A percentile compares a stretch with the other conserved stretches of the same genome.
Conservation (phyloP, 2,329 filamentous ascomycete genomes). For the Ambrosiella cleistominuta region DNA sequence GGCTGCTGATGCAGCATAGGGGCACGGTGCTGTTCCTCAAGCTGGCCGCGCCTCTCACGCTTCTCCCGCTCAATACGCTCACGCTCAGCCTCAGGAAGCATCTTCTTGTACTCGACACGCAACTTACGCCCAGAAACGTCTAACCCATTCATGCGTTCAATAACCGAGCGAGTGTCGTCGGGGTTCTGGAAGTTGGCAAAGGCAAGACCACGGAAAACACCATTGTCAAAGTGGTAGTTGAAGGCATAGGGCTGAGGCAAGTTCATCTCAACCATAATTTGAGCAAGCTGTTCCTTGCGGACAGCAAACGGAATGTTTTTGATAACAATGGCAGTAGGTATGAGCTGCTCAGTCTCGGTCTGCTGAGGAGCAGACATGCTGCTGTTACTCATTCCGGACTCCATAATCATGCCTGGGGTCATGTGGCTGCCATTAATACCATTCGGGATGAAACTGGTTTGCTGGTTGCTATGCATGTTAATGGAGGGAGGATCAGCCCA, state of each 20-base stretch:
- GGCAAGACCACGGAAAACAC: constrained; percentile 84
- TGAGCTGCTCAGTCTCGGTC: constrained; percentile 64
- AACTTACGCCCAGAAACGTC: constrained; percentile 89
- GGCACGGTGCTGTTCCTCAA: constrained; percentile 88
- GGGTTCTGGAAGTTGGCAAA: constrained; percentile 97
- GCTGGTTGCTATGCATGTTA: constrained; percentile 23
- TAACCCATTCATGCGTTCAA: constrained; percentile 86
- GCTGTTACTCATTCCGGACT: constrained; percentile 18
- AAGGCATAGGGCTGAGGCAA: constrained; percentile 93
- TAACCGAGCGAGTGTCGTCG: constrained; percentile 82
- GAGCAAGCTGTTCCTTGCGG: constrained; percentile 86
- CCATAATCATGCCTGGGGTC: constrained; percentile 26
- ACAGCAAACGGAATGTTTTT: constrained; percentile 99
- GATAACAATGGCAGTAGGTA: constrained; percentile 95
- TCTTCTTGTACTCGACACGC: constrained; percentile 97
- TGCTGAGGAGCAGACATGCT: constrained; percentile 24
- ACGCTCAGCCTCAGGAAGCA: constrained; percentile 85
- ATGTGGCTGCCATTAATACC: constrained; percentile 22
- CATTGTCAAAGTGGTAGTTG: constrained; percentile 98
- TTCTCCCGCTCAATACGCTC: constrained; percentile 96
- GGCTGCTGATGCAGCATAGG: constrained; percentile 64
- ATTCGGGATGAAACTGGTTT: constrained; percentile 21
- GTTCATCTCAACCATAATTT: constrained; percentile 85
- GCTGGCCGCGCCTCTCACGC: constrained; percentile 81
- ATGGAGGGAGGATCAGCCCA: constrained; percentile 33